These are phyloP conservation scores for Candida peoriensis DNA, from an alignment of 805 yeast genomes.

Conservation along the genomic window DNA sequence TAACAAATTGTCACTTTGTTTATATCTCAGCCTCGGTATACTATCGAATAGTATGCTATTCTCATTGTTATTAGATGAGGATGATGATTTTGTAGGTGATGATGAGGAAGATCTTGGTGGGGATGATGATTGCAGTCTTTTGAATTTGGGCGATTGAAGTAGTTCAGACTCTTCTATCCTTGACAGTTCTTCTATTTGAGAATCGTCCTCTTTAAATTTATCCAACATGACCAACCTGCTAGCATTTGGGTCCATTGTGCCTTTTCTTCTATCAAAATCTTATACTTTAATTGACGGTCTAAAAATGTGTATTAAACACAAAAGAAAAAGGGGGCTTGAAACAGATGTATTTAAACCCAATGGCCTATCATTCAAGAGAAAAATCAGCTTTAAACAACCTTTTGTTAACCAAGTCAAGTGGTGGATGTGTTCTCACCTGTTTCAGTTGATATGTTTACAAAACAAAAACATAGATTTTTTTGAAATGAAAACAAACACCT, in stretches of 20 bases:
- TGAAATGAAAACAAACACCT: too few species aligned
- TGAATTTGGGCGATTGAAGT: conserved; percentile 23
- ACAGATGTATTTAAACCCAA: too few species aligned
- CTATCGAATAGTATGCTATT: conserved; percentile 12
- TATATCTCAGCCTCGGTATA: conserved; percentile 19
- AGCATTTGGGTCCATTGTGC: neutral
- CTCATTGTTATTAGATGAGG: conserved; percentile 9
- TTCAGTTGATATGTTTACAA: too few species aligned
- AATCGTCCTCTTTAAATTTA: conserved; percentile 21
- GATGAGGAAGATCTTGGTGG: conserved; percentile 21
- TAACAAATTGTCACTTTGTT: conserved; percentile 10
- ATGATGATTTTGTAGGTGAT: conserved; percentile 16
- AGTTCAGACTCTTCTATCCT: conserved; percentile 22
- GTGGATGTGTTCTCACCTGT: too few species aligned
- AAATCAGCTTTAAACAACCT: too few species aligned
- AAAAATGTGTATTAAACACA: too few species aligned
- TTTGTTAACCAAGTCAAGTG: too few species aligned
- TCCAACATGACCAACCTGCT: too few species aligned
- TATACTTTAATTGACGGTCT: too few species aligned
- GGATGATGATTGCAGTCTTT: conserved; percentile 20
- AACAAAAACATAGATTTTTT: too few species aligned
- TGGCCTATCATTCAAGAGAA: too few species aligned
- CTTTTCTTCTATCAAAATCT: neutral
- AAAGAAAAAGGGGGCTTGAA: too few species aligned
- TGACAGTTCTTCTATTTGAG: conserved; percentile 19